Evolutionary conservation across 2,329 filamentous ascomycete species (phyloP).

Genomic region (Biscogniauxia marginata): DNA sequence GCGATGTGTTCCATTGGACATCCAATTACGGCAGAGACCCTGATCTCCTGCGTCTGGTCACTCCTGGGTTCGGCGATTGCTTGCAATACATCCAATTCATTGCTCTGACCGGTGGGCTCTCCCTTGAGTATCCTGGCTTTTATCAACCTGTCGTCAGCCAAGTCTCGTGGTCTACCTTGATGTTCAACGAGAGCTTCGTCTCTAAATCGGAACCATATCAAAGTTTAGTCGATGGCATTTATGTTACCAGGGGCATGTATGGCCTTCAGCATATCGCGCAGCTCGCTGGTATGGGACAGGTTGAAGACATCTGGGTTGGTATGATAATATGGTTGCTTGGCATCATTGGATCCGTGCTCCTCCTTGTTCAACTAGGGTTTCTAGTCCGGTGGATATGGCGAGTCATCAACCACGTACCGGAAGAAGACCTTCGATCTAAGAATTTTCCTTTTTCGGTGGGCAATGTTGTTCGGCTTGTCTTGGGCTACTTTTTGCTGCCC

Average conservation of each 20-base stretch:
- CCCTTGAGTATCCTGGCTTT: constrained; percentile 86
- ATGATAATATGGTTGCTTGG: constrained; percentile 89
- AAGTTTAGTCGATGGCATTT: constrained; percentile 80
- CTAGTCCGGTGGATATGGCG: constrained; percentile 73
- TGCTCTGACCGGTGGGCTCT: constrained; percentile 81
- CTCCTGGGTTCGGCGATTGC: constrained; percentile 94
- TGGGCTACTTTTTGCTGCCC: constrained; percentile 90
- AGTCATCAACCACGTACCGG: constrained; percentile 65
- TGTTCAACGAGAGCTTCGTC: constrained; percentile 92
- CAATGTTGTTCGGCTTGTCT: constrained; percentile 79
- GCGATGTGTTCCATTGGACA: constrained; percentile 91
- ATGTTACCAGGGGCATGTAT: constrained; percentile 72
- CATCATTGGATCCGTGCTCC: constrained; percentile 66
- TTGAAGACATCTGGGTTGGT: constrained; percentile 85
- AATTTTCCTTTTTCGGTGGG: constrained; percentile 85
- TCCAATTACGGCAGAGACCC: constrained; percentile 95
- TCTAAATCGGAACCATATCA: constrained; percentile 63
- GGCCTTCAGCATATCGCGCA: constrained; percentile 79
- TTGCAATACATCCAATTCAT: constrained; percentile 96
- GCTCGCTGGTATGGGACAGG: constrained; percentile 73
- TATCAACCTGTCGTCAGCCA: constrained; percentile 91
- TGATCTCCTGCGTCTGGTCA: constrained; percentile 87
- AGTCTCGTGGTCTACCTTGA: constrained; percentile 80
- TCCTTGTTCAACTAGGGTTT: constrained; percentile 76
- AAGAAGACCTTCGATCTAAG: constrained; percentile 87